Base-by-base conservation (phyloP, 1,139 yeast genomes). In the Martiniozyma asiatica region DNA sequence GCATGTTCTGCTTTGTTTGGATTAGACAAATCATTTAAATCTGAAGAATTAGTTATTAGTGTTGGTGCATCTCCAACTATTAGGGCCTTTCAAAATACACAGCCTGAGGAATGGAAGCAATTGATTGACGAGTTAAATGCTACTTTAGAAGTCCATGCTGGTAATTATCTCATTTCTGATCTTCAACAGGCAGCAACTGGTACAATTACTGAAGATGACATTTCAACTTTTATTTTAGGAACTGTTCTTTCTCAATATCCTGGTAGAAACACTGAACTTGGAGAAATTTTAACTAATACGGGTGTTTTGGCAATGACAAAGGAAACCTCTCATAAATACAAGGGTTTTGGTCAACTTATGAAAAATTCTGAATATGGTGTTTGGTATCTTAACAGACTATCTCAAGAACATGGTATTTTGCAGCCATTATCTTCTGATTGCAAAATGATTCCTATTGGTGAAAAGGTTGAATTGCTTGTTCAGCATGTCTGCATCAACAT, bases 21-120 rank as follows among this genome's bases (percentile, higher is more conserved):
- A 26, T 17, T 51, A 43, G 50, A 55, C 30, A 44, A 48, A 14
- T 29, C 50, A 4, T 39, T 35, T 25, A 38, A 47, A 12, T 13
- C 27, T 5, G 11, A 11, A 5, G 20, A 30, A 3, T 53, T 67
- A 33, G 60, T 53, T 21, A 54, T 68, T 22, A 72, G 78, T 1
- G 81, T 78, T 10, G 93, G 93, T 10, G 85, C 92, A 1, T 78
- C 93, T 0, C 92, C 92, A 26, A 80, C 92, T 0, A 74, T 81
- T 2, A 84, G 76, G 43, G 70, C 82, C 0, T 60, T 79, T 3
- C 61, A 59, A 19, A 14, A 44, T 5, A 37, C 44, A 8, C 33
- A 35, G 17, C 27, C 38, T 5, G 17, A 31, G 4, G 20, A 35
- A 9, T 33, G 38, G 24, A 35, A 45, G 4, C 37, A 47, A n/a